These are phyloP conservation scores for Brettanomyces sp. DNA, from an alignment of 805 yeast species.

Conservation along the genomic window DNA sequence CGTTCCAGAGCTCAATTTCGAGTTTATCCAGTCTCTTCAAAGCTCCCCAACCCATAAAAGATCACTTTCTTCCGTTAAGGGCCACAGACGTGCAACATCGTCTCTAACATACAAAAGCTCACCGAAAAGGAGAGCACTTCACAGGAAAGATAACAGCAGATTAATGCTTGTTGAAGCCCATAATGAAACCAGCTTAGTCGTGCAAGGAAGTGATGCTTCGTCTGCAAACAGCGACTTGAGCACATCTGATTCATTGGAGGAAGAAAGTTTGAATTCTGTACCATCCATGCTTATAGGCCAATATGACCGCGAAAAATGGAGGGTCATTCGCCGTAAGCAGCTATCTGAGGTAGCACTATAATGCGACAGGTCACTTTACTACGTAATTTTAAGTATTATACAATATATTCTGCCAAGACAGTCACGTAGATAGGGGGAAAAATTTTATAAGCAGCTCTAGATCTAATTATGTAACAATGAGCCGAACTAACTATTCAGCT, in stretches of 20 bases:
- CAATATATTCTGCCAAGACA: background rate
- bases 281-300: slow-evolving; percentile 56
- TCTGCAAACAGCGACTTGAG: slow-evolving; percentile 17
- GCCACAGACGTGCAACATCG: slow-evolving; percentile 1
- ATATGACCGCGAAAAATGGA: slow-evolving; percentile 61
- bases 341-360: background rate
- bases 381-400: background rate
- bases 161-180: background rate
- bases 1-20: slow-evolving; percentile 20
- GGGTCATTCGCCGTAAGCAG: slow-evolving; percentile 25
- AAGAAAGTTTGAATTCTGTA: slow-evolving; percentile 16
- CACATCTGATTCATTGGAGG: background rate
- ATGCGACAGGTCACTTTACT: background rate
- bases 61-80: slow-evolving; percentile 7
- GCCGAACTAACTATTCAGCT: background rate
- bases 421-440: too few relatives aligned
- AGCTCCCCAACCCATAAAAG: slow-evolving; percentile 17
- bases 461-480: too few relatives aligned
- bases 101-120: background rate
- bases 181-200: background rate
- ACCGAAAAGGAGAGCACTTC: background rate
- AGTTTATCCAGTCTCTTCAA: slow-evolving; percentile 18
- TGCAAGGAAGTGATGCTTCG: background rate
- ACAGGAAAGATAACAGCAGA: background rate
- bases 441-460: too few relatives aligned